Base-by-base conservation (phyloP, 768 basidiomycete genomes). In the Omphalotus guepiniiformis region DNA sequence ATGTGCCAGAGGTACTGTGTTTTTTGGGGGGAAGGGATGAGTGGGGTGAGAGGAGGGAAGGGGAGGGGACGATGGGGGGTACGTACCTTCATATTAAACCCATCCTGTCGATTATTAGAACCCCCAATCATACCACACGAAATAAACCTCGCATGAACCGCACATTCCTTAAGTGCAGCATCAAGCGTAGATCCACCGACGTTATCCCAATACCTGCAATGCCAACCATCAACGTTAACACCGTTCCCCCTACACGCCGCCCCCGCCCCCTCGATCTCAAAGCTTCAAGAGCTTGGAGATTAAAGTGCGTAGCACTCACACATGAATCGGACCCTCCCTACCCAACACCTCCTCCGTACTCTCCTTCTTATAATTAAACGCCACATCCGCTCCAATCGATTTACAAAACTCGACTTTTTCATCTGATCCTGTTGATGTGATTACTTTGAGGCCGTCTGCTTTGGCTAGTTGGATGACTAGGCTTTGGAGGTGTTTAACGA, bases 321-420 rank as follows among this genome's bases (percentile, higher is more conserved):
- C 63, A 42, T 76, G 68, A 28, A 76, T 65, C 6, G 72, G 71
- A 0, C 83, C 83, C 52, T 86, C 73, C 50, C 71, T 71, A 48
- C 58, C 58, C 29, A 90, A 63, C 2, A 83, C 67, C 7, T 82
- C 76, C 1, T 55, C 55, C 0, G 76, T 79, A 37, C 67, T 65
- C 0, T 68, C 68, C 0, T 74, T 85, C 71, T 89, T 85, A 66
- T 85, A 88, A 61, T 88, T 86, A 68, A 86, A 87, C 0, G 73
- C 79, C 3, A 83, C 74, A 53, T 89, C 85, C 0, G 79, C 78
- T 0, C 84, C 86, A 18, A 85, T 54, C 3, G 72, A 70, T 39
- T 72, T 73, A 63, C 84, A 63, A 55, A 75, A 85, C 4, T 69
- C 60, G 9, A 88, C 82, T 62, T 90, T 88, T 44, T 84, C 81